Evolutionary conservation across 805 yeast genomes (phyloP), one percentile per base, ranked within the genome.

Genomic region (Teunomyces funiuensis): DNA sequence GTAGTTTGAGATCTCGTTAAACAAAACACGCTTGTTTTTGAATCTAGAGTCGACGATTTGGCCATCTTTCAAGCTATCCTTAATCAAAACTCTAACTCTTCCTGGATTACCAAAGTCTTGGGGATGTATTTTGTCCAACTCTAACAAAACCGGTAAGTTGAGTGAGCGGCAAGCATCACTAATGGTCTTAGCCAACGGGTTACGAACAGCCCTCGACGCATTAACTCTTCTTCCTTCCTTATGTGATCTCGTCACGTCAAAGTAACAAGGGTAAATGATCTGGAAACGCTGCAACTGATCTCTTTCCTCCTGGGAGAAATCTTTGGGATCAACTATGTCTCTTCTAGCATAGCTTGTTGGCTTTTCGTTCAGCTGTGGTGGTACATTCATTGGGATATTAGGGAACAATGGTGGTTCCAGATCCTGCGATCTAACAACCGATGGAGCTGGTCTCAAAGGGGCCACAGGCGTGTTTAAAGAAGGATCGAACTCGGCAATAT

Each of bases 71-170:
- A 54, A 54, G n/a, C 53, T 51, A 37, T 61, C 63, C 54, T 80
- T 83, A 29, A 88, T 50, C 33, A 80, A 69, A 16, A 89, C 84
- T 51, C 96, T 79, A 26, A 93, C 90, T 55, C 98, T 76, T n/a
- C 99, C 99, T 4, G 97, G 95, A 58, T 91, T 91, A 50, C 98
- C 95, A 76, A 84, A 93, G 65, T 91, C 98, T 62, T 90, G 96
- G 9, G 98, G 98, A 65, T 91, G 99, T 1, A 85, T 64, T 66
- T 89, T 93, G 45, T 85, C 88, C 46, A 91, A 81, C 63, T 87
- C 93, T 43, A 82, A 71, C 31, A 83, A 69, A 2, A 71, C 67
- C 2, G 73, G 72, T 29, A 71, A 45, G 20, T 57, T 51, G 40
- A 68, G 50, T n/a, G 41, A 44, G 22, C 71, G 57, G 73, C 74